phyloP scores from a whole-genome alignment of 179 eudicot species.

The Sideroxylon spinosum region DNA sequence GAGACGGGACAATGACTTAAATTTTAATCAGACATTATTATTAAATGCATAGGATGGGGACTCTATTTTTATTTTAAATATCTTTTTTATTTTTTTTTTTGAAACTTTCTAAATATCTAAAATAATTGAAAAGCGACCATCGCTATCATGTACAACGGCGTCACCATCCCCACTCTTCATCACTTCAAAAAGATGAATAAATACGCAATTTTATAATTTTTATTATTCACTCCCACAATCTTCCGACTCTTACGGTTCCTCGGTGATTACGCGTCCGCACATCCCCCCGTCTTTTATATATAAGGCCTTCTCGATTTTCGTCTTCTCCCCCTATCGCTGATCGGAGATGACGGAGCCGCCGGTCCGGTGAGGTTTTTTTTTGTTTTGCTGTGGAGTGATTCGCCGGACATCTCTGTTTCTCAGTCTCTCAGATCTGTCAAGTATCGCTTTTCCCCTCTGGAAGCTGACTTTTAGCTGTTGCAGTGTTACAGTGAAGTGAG shows the following conservation, averaged over 20 bases:
- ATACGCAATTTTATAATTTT: neutral
- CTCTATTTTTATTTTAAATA: too few relatives aligned
- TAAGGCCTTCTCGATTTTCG: neutral
- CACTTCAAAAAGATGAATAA: neutral
- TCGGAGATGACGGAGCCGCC: conserved; percentile 15
- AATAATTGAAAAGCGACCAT: neutral
- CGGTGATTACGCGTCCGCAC: neutral
- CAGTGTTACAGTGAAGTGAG: neutral
- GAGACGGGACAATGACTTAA: too few relatives aligned
- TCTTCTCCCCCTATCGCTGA: neutral
- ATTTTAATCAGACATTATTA: too few relatives aligned
- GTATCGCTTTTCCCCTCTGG: neutral
- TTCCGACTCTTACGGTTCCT: neutral
- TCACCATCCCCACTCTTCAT: neutral
- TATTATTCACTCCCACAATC: conserved; percentile 11
- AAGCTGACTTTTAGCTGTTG: neutral
- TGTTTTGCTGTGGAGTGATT: conserved; percentile 24
- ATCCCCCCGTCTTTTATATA: neutral
- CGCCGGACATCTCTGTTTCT: conserved; percentile 21
- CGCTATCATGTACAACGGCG: conserved; percentile 24
- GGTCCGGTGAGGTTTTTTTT: conserved; percentile 16
- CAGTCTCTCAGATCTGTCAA: conserved; percentile 19
- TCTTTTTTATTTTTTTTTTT: too few relatives aligned
- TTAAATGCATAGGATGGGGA: too few relatives aligned
- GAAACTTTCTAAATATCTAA: neutral